These are phyloP conservation scores for Coprinopsis sp. DNA, from an alignment of 768 basidiomycete genomes.

Conservation along the genomic window DNA sequence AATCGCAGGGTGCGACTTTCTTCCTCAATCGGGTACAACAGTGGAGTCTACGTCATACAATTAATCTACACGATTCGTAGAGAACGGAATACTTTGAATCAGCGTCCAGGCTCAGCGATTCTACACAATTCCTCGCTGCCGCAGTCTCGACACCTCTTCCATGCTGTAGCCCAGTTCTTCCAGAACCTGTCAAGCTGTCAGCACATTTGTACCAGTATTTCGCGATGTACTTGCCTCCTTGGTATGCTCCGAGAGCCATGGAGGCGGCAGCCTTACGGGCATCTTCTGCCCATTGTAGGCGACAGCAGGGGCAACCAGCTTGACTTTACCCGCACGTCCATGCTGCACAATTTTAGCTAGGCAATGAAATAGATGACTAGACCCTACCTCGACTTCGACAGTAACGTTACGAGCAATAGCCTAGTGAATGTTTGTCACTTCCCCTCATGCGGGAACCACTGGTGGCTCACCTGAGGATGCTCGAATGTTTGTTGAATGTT, in stretches of 20 bases:
- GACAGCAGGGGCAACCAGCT: slow-evolving; percentile 77
- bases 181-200: slow-evolving; percentile 33
- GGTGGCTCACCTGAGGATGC: slow-evolving; percentile 59
- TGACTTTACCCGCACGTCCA: slow-evolving; percentile 69
- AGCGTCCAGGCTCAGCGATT: slow-evolving; percentile 8
- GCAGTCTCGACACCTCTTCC: slow-evolving; percentile 38
- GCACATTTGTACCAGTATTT: slow-evolving; percentile 8
- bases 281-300: slow-evolving; percentile 78
- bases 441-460: slow-evolving; percentile 8
- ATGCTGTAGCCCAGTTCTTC: slow-evolving; percentile 32
- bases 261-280: slow-evolving; percentile 70
- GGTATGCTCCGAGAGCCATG: slow-evolving; percentile 86
- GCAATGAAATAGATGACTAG: slow-evolving; percentile 7
- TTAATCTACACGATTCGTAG: slow-evolving; percentile 5
- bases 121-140: slow-evolving; percentile 32
- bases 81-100: neutral
- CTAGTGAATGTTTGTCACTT: slow-evolving; percentile 27
- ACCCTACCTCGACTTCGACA: slow-evolving; percentile 71
- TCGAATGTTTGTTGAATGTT: slow-evolving; percentile 85
- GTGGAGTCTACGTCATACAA: no score
- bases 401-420: slow-evolving; percentile 72
- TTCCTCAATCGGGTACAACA: no score
- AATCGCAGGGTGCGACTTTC: no score
- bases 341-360: slow-evolving; percentile 41
- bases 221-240: slow-evolving; percentile 45